Evolutionary conservation across 306 rosid species (phyloP), one percentile per base, ranked within the genome.

Genomic region (Pterocarpus santalinus): DNA sequence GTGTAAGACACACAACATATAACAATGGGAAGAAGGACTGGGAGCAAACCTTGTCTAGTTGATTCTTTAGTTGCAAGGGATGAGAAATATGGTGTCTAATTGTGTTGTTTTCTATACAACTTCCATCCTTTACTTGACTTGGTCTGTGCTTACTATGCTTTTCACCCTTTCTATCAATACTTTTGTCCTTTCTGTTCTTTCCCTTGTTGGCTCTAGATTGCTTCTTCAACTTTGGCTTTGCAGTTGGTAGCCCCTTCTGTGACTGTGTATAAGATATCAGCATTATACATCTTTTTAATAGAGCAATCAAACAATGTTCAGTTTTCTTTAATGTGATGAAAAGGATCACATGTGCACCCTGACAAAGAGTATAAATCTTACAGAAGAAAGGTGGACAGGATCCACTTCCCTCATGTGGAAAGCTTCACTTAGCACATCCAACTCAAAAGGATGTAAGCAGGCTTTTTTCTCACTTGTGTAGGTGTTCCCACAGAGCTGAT

Each of bases 401-500:
- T 46, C 74, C 68, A 58, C 71, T 56, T 80, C 82, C 63, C 65
- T 76, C 44, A 64, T 28, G 66, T 30, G 88, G 72, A 85, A 85
- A 80, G 85, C 88, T 76, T 85, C 85, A 71, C 72, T 80, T 36
- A 85, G 82, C 49, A 80, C 77, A 76, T 80, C 78, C 76, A 85
- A 80, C 44, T 85, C 82, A 72, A 85, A 85, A 15, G 97, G 94
- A 76, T 73, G 86, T 77, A 92, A 87, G 17, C 86, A 85, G 33
- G 86, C 68, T 71, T 87, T 92, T 56, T 85, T 83, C 65, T 92
- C 94, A 69, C 87, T 90, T 8, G 79, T 17, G 60, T 83, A 66
- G 3, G 87, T 73, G 79, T 85, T 91, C 82, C 80, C 87, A 79
- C 92, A 88, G 73, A 94, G 97, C 84, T 94, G 97, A 91, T 87